Evolutionary conservation across 2,329 filamentous ascomycete genomes (phyloP).

Genomic region (Beauveria medogensis): DNA sequence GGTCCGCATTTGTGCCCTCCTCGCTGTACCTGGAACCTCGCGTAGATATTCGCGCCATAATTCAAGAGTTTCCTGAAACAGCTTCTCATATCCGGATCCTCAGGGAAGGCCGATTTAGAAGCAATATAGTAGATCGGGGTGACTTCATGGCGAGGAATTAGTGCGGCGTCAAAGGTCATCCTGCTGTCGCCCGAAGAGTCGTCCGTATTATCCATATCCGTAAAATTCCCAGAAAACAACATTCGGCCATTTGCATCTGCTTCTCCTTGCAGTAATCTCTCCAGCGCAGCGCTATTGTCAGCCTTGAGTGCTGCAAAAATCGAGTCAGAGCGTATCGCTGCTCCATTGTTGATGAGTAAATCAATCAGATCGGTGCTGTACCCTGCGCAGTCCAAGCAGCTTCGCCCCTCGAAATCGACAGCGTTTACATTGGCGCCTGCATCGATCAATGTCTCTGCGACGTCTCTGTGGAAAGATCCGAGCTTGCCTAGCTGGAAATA

Average conservation of each 20-base stretch:
- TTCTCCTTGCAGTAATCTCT: neutral
- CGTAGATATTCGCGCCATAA: neutral
- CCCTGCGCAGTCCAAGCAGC: conserved; percentile 10
- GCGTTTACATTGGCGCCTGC: conserved; percentile 12
- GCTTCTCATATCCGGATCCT: neutral
- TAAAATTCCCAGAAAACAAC: neutral
- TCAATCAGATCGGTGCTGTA: conserved; percentile 5
- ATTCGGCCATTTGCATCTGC: neutral
- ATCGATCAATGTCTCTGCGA: neutral
- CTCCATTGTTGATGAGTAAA: conserved; percentile 7
- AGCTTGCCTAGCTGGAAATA: neutral
- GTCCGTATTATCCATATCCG: neutral
- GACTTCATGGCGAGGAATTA: neutral
- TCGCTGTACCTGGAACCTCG: neutral
- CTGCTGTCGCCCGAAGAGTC: neutral
- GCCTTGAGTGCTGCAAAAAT: conserved; percentile 10
- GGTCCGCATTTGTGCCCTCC: neutral
- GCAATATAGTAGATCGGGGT: neutral
- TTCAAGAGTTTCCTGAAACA: neutral
- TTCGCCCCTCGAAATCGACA: neutral
- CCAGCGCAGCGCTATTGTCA: neutral
- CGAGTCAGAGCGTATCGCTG: neutral
- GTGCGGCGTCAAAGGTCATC: neutral
- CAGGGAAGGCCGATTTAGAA: neutral
- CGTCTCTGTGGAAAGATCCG: conserved; percentile 5